A percentile compares a stretch with the other conserved stretches of the same genome.
Evolutionary conservation across 177 flowering plant species (phyloP).

Genomic region (Vitis hybrid): DNA sequence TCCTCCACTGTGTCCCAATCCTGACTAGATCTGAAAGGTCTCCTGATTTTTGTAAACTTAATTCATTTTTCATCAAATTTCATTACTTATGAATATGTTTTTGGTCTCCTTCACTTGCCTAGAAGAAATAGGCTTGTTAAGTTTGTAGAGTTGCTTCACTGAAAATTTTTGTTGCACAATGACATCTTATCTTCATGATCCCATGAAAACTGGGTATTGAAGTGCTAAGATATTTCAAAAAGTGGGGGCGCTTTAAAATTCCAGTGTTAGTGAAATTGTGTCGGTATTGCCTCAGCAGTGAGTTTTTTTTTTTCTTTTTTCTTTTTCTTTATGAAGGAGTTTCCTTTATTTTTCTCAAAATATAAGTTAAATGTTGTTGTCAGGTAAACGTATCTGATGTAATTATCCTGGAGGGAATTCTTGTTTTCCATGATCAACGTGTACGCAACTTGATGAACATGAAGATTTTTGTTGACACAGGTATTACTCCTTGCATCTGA

Average conservation of each 20-base stretch:
- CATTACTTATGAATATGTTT: neutral
- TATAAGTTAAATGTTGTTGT: conserved; percentile 1
- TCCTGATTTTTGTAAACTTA: neutral
- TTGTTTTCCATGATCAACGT: conserved; percentile 88
- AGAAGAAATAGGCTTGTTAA: neutral
- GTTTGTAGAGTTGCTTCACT: neutral
- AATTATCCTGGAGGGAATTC: conserved; percentile 92
- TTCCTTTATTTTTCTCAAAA: neutral
- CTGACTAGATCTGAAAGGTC: too few relatives aligned
- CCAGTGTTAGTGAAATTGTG: too few relatives aligned
- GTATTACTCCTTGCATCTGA: conserved; percentile 28
- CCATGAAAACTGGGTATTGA: neutral
- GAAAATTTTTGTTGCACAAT: neutral
- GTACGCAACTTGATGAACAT: conserved; percentile 92
- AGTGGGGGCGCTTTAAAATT: too few relatives aligned
- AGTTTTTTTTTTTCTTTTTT: neutral
- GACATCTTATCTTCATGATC: neutral
- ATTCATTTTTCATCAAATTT: neutral
- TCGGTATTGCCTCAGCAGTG: neutral
- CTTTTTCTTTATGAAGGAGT: neutral
- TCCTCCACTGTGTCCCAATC: too few relatives aligned
- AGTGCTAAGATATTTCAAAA: too few relatives aligned
- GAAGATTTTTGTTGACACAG: conserved; percentile 99
- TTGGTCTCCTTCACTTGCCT: neutral
- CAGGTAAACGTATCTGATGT: conserved; percentile 99